Base-by-base conservation (phyloP, 192 early-diverging fungal genomes). In the Geranomyces variabilis region DNA sequence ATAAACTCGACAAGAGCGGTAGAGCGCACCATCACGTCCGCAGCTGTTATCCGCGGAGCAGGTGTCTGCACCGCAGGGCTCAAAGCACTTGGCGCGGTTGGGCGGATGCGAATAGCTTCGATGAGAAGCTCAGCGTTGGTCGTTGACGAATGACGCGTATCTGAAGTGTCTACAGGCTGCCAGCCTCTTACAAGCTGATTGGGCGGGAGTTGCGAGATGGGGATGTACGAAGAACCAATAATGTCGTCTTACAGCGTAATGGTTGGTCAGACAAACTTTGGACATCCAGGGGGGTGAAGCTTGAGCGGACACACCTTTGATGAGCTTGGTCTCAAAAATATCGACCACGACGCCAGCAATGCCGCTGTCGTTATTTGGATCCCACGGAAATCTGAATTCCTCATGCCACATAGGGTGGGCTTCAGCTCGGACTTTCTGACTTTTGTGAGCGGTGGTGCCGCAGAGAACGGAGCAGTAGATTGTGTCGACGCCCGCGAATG, bases 361-460 rank as follows among this genome's bases (percentile, higher is more conserved):
- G 17, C 34, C 49, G 14, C 41, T 24, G 57, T 60, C 29, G 29
- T 60, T 30, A 7, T 17, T 70, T 3, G n/a, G 19, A 10, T 24
- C 19, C 33, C 63, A 57, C 15, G 49, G 34, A 29, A 80, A 80
- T 5, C 48, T 48, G 55, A 77, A 77, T 10, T 80, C 79, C 41
- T 77, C 79, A 45, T 63, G 58, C 79, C 79, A 80, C n/a, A 75
- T 55, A 1, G 79, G 79, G 46, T 74, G 75, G 5, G 79, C 56
- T 44, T 77, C 79, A 7, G 79, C 66, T 6, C 51, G 34, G 24
- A 77, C 47, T 45, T 70, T 74, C 21, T 62, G 44, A 13, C 66
- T 65, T 65, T 57, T 59, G 12, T 70, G 45, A 15, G 29, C 56
- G 26, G 69, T 31, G 17, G 21, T 69, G 5, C 71, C 71, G 41